Conservation (phyloP, 2,329 filamentous ascomycete genomes). For the Amylocarpus encephaloides region DNA sequence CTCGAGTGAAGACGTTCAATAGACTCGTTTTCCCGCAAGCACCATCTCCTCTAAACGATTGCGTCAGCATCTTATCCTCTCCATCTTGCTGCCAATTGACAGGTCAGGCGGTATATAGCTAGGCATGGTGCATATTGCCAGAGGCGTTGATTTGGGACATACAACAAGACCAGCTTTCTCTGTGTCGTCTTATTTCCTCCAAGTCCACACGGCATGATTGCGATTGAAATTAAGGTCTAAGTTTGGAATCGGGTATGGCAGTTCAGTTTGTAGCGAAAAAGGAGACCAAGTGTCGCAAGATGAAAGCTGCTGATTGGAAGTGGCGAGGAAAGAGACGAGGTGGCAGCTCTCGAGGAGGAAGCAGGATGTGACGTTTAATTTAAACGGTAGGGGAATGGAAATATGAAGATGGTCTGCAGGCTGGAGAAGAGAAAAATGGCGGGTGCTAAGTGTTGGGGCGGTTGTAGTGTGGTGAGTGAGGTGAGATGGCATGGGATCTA, state of each 20-base stretch:
- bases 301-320: not conserved
- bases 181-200: conserved; percentile 60
- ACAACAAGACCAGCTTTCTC: conserved; percentile 70
- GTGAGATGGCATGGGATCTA: not conserved
- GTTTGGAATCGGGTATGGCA: not conserved
- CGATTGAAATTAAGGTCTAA: not conserved
- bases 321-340: not conserved
- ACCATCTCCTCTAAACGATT: conserved; percentile 70
- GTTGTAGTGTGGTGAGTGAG: not conserved
- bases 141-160: conserved; percentile 34
- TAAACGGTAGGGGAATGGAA: not conserved
- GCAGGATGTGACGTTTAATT: not conserved
- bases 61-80: conserved; percentile 16
- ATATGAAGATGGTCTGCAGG: not conserved
- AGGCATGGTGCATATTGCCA: not conserved
- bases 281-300: not conserved
- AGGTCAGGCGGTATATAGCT: conserved; percentile 4
- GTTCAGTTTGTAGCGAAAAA: not conserved
- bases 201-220: conserved; percentile 31
- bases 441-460: not conserved
- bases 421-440: not conserved
- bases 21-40: conserved; percentile 96
- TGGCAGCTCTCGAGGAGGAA: not conserved
- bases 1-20: conserved; percentile 97
- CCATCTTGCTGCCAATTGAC: not conserved